A percentile compares a stretch with the other conserved stretches of the same genome.
Evolutionary conservation across 331 rosid species (phyloP).

Genomic region (Quercus phellos): DNA sequence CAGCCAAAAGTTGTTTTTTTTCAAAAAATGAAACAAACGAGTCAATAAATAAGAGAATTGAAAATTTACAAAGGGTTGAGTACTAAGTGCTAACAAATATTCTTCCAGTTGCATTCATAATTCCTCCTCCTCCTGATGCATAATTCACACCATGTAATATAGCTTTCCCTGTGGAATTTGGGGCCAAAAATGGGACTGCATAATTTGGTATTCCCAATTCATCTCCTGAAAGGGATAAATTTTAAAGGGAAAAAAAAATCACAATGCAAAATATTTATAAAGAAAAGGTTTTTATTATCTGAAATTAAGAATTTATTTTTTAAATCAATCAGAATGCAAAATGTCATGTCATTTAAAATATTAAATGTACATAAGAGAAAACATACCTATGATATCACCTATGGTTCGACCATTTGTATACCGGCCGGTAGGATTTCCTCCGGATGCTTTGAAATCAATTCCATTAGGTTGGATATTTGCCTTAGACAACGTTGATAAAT

Average conservation of each 20-base stretch:
- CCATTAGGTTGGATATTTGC: slow-evolving; percentile 84
- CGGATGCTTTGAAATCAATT: slow-evolving; percentile 68
- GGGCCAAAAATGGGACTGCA: slow-evolving; percentile 73
- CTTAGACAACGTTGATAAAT: slow-evolving; percentile 64
- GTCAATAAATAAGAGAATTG: not conserved
- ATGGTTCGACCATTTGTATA: slow-evolving; percentile 93
- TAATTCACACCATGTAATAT: slow-evolving; percentile 76
- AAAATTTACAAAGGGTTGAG: not conserved
- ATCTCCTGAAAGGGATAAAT: slow-evolving; percentile 49
- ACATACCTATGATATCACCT: slow-evolving; percentile 74
- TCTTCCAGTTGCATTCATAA: slow-evolving; percentile 88
- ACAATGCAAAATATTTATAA: not conserved
- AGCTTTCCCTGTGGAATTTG: slow-evolving; percentile 65
- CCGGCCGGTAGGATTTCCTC: slow-evolving; percentile 86
- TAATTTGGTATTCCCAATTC: slow-evolving; percentile 68
- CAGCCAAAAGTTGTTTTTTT: no score
- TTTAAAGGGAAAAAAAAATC: not conserved
- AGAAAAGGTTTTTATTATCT: no score
- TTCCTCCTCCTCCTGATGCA: slow-evolving; percentile 96
- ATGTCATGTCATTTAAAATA: no score
- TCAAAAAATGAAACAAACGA: not conserved
- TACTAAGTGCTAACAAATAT: slow-evolving; percentile 57
- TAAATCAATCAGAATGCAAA: no score
- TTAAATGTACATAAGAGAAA: not conserved
- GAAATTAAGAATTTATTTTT: no score